These are phyloP conservation scores for Helicostylum pulchrum DNA, from an alignment of 192 early-diverging fungal species.

Conservation along the genomic window DNA sequence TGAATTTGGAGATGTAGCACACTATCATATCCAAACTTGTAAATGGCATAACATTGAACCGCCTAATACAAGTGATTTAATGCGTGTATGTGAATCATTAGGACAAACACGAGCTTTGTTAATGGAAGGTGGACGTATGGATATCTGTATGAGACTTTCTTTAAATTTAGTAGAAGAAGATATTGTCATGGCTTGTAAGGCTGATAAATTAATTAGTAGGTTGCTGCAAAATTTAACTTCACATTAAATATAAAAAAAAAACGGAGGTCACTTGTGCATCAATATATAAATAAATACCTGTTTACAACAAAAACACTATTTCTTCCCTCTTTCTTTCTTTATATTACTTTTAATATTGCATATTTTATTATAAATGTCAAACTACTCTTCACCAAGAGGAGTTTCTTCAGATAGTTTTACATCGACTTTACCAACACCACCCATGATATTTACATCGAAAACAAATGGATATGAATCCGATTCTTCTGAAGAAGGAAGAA, in stretches of 20 bases:
- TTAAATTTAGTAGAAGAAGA: conserved; percentile 77
- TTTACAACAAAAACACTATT: too few relatives aligned
- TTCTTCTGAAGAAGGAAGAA: neutral
- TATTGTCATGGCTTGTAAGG: conserved; percentile 69
- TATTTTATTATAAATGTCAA: too few relatives aligned
- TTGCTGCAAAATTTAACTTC: conserved; percentile 24
- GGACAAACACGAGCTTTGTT: conserved; percentile 60
- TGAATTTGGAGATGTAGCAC: conserved; percentile 68
- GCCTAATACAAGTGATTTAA: conserved; percentile 58
- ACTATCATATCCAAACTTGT: conserved; percentile 66
- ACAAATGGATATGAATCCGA: conserved; percentile 6
- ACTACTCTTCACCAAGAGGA: too few relatives aligned
- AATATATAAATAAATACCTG: too few relatives aligned
- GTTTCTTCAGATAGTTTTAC: too few relatives aligned
- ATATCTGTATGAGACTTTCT: conserved; percentile 63
- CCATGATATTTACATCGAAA: too few relatives aligned
- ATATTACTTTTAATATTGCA: too few relatives aligned
- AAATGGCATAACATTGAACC: conserved; percentile 57
- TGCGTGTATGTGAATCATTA: conserved; percentile 60
- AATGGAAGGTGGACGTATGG: conserved; percentile 62
- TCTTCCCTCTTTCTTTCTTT: too few relatives aligned
- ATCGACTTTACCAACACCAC: too few relatives aligned
- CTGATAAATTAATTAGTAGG: conserved; percentile 59
- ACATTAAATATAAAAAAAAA: too few relatives aligned
- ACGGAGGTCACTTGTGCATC: too few relatives aligned